A percentile compares a stretch with the other conserved stretches of the same genome.
Conservation (phyloP, 2,329 filamentous ascomycete species). For the Colletotrichum sp. region DNA sequence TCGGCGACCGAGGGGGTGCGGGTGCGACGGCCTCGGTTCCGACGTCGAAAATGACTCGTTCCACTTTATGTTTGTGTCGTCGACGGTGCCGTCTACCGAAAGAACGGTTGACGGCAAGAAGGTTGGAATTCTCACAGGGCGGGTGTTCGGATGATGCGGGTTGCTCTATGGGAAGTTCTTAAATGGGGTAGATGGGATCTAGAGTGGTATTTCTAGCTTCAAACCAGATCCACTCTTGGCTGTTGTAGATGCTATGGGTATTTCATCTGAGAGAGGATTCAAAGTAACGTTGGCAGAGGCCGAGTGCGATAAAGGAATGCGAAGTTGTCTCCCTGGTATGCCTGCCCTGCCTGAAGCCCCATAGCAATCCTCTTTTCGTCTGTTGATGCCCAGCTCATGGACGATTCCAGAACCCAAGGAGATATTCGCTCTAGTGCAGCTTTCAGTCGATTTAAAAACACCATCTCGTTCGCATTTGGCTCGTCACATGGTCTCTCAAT, state of each 20-base stretch:
- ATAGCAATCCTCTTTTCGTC: not conserved
- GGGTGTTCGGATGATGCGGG: not conserved
- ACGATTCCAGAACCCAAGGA: not conserved
- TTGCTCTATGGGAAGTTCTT: not conserved
- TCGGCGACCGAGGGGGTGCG: not conserved
- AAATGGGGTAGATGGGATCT: rapidly evolving
- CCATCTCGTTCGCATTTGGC: not conserved
- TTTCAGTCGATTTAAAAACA: not conserved
- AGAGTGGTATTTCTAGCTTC: not conserved
- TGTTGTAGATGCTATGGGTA: not conserved
- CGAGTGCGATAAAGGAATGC: not conserved
- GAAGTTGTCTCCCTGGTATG: not conserved
- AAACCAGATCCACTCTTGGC: not conserved
- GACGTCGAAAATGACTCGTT: not conserved
- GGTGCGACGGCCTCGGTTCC: not conserved
- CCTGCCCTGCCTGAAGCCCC: not conserved
- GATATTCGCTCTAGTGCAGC: not conserved
- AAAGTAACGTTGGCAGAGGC: not conserved
- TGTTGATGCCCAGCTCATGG: not conserved
- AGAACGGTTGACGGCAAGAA: not conserved
- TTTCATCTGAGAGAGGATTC: not conserved
- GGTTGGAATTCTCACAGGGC: not conserved
- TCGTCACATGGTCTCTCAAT: too few relatives aligned
- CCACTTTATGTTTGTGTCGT: not conserved
- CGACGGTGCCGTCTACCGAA: not conserved